Conservation (phyloP, 495 filamentous ascomycete species). For the Penicillium herquei region DNA sequence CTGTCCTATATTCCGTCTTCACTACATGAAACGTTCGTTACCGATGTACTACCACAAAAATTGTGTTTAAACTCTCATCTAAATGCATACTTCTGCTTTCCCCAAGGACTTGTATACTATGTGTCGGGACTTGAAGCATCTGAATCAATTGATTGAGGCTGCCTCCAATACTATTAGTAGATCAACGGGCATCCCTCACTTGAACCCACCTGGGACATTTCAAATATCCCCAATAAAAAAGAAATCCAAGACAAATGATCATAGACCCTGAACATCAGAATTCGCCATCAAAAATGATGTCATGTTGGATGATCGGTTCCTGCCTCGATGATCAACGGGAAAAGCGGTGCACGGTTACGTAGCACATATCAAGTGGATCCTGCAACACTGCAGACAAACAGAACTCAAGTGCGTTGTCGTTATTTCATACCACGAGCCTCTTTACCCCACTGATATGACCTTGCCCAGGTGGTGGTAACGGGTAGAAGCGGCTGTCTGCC, state of each 20-base stretch:
- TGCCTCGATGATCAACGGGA: background rate
- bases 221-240: background rate
- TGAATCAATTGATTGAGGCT: no score
- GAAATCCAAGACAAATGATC: background rate
- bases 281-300: conserved; percentile 6
- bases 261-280: background rate
- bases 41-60: background rate
- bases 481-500: no score
- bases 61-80: background rate
- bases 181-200: no score
- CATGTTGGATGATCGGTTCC: conserved; percentile 9
- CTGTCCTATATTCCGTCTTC: background rate
- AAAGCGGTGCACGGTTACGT: conserved; percentile 16
- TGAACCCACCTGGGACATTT: background rate
- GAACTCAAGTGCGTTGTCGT: no score
- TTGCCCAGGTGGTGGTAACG: no score
- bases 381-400: no score
- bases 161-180: no score
- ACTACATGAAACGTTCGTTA: background rate
- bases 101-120: background rate
- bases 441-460: no score
- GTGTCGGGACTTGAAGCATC: no score
- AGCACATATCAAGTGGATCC: background rate
- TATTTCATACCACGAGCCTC: no score
- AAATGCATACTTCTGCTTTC: background rate